Conservation (phyloP, 495 filamentous ascomycete species). For the Usnea hakonensis region DNA sequence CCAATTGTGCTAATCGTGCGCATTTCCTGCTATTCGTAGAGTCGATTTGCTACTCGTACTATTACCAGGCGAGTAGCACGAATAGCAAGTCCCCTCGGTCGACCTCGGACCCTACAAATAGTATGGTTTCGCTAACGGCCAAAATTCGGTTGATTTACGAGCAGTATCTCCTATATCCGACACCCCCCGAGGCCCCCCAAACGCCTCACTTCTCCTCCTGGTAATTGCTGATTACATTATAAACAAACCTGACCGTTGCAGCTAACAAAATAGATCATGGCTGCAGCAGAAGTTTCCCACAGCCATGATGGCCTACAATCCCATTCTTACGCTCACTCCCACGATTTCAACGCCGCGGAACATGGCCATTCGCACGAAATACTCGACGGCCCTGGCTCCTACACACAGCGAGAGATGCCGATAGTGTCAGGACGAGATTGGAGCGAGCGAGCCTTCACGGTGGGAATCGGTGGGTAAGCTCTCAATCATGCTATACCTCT, state of each 20-base stretch:
- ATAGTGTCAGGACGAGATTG: conserved; percentile 81
- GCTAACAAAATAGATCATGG: not conserved
- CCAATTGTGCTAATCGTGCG: no score
- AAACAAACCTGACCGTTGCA: not conserved
- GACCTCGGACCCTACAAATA: no score
- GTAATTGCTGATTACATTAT: not conserved
- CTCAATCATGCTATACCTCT: not conserved
- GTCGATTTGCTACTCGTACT: no score
- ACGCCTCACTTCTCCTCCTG: not conserved
- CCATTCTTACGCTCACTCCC: conserved; percentile 58
- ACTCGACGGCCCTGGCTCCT: conserved; percentile 88
- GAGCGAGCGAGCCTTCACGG: conserved; percentile 84
- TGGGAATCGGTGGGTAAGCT: conserved; percentile 92
- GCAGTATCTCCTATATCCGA: not conserved
- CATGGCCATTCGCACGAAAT: conserved; percentile 96
- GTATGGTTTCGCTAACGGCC: no score
- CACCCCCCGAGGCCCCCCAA: not conserved
- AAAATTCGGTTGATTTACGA: no score
- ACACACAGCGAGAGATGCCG: conserved; percentile 84
- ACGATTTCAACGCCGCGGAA: conserved; percentile 60
- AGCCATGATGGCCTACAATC: conserved; percentile 33
- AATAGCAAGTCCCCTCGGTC: no score
- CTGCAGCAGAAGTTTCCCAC: conserved; percentile 15
- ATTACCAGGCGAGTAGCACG: no score
- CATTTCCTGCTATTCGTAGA: no score